Percentiles rank a stretch among this genome's conserved stretches.
Conservation (phyloP, 805 yeast species). For the Candida gorgasii region DNA sequence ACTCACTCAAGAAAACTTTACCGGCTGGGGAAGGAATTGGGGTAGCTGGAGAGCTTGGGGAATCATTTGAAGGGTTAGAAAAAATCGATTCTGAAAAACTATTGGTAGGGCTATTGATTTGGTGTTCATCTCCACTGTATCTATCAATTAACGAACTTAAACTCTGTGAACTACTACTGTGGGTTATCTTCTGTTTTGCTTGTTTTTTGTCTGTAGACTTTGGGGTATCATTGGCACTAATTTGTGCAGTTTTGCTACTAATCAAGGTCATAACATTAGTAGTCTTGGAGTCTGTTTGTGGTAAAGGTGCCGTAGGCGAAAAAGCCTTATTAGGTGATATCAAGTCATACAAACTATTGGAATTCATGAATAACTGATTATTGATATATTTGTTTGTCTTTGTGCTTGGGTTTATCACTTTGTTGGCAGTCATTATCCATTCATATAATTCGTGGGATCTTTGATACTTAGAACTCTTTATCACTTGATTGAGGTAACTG, state of each 20-base stretch:
- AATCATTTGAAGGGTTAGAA: constrained; percentile 13
- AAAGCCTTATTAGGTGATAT: constrained; percentile 15
- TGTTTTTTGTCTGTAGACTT: neutral
- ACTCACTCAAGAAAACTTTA: constrained; percentile 10
- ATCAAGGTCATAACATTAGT: too few relatives aligned
- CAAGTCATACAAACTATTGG: constrained; percentile 20
- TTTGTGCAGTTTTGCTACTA: too few relatives aligned
- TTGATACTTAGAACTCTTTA: constrained; percentile 24
- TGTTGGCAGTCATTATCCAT: constrained; percentile 6
- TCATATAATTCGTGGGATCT: constrained; percentile 25
- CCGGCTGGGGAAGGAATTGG: constrained; percentile 14
- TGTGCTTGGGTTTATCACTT: constrained; percentile 13
- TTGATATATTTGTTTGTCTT: constrained; percentile 21
- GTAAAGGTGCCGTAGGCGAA: constrained; percentile 28
- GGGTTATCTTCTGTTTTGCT: neutral
- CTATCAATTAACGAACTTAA: constrained; percentile 15
- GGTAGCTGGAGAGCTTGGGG: constrained; percentile 14
- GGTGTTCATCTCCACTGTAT: neutral
- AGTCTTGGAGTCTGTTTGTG: constrained; percentile 8
- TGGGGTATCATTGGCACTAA: neutral
- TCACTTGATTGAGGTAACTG: constrained; percentile 24
- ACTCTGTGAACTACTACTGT: constrained; percentile 23
- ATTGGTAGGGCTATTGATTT: neutral
- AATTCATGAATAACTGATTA: constrained; percentile 21
- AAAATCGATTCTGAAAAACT: constrained; percentile 3